A percentile compares a stretch with the other conserved stretches of the same genome.
Evolutionary conservation across 306 rosid species (phyloP).

Genomic region (Luffa acutangula): DNA sequence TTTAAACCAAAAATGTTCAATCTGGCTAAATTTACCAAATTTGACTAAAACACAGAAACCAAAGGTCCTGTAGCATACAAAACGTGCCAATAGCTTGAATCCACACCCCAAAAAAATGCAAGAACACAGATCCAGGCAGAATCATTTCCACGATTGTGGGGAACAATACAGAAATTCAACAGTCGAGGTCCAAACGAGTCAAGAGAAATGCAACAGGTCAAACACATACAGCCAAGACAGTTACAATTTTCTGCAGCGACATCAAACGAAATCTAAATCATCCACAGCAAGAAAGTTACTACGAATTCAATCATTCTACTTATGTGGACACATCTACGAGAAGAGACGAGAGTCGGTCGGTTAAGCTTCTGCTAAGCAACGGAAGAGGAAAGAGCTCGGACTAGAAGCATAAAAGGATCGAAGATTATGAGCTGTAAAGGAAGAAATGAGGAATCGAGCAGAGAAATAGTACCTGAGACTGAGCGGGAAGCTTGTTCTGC

Average conservation of each 20-base stretch:
- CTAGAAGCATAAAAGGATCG: not conserved
- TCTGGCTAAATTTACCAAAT: not conserved
- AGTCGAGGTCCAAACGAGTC: not conserved
- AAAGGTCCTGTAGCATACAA: not conserved
- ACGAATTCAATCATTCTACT: not conserved
- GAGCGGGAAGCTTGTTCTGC: not conserved
- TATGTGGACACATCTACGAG: not conserved
- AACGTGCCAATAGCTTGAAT: not conserved
- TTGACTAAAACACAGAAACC: not conserved
- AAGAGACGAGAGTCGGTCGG: not conserved
- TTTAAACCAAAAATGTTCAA: not conserved
- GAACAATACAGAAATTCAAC: not conserved
- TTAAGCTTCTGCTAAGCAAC: not conserved
- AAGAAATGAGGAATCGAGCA: not conserved
- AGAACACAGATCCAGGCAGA: not conserved
- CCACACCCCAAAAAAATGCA: not conserved
- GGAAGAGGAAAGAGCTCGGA: not conserved
- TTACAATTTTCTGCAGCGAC: not conserved
- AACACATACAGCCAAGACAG: not conserved
- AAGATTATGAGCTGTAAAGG: not conserved
- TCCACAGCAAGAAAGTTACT: not conserved
- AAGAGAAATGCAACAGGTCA: constrained; percentile 1
- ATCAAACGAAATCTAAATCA: not conserved
- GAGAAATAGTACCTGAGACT: not conserved
- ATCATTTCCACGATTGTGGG: not conserved